phyloP scores from a whole-genome alignment of 306 rosid genomes.

The Rosa persica region DNA sequence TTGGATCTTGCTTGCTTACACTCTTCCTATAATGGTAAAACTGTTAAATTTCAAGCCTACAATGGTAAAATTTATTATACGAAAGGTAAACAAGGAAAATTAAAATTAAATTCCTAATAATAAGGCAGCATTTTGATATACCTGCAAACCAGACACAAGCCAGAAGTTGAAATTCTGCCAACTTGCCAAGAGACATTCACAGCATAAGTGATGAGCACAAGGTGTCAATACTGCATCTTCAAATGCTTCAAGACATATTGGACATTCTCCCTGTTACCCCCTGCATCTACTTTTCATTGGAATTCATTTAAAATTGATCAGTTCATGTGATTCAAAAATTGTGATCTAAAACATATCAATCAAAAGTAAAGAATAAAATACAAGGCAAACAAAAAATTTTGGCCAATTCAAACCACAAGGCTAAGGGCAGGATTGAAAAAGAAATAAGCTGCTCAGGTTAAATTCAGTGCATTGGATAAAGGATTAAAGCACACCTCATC shows the following conservation, averaged over 20 bases:
- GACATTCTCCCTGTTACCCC: slow-evolving; percentile 91
- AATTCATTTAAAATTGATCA: neutral
- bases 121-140: slow-evolving; percentile 36
- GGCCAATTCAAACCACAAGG: neutral
- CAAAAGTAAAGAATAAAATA: neutral
- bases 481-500: slow-evolving; percentile 62
- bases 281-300: slow-evolving; percentile 15
- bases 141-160: slow-evolving; percentile 97
- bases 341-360: neutral
- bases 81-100: slow-evolving; percentile 1
- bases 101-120: slow-evolving; percentile 20
- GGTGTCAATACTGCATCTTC: slow-evolving; percentile 96
- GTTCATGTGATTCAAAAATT: neutral
- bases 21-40: slow-evolving; percentile 52
- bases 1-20: slow-evolving; percentile 68
- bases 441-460: neutral
- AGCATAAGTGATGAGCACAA: slow-evolving; percentile 90
- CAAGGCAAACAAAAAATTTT: neutral
- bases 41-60: slow-evolving; percentile 9
- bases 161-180: slow-evolving; percentile 74
- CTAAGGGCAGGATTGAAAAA: neutral
- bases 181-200: slow-evolving; percentile 90
- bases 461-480: neutral
- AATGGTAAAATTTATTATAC: slow-evolving; percentile 15
- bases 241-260: slow-evolving; percentile 97